These are phyloP conservation scores for Trametes cubensis DNA, from an alignment of 768 basidiomycete genomes.

Conservation along the genomic window DNA sequence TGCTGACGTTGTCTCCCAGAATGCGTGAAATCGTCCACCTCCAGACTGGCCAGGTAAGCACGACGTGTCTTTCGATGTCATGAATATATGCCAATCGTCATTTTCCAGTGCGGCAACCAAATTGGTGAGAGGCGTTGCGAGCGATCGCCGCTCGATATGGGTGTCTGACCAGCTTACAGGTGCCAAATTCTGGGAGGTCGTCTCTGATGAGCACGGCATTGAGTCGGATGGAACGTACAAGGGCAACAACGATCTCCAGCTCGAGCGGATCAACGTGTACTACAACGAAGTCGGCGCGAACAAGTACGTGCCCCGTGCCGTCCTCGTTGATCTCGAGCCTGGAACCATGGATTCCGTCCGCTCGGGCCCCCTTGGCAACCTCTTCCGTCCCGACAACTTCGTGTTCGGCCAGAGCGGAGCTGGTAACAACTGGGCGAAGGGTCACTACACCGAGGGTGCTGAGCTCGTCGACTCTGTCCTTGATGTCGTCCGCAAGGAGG, in stretches of 20 bases:
- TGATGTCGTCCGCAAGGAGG: constrained; percentile 98
- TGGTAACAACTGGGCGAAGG: constrained; percentile 99
- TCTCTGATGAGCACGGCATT: constrained; percentile 98
- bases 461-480: constrained; percentile 98
- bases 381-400: constrained; percentile 98
- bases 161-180: constrained; percentile 46
- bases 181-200: constrained; percentile 97
- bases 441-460: constrained; percentile 95
- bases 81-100: constrained; percentile 29
- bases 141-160: constrained; percentile 8
- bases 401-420: constrained; percentile 98
- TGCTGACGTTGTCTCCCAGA: constrained; percentile 46
- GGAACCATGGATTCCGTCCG: constrained; percentile 95
- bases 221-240: constrained; percentile 91
- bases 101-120: constrained; percentile 92
- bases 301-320: constrained; percentile 99
- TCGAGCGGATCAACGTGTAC: constrained; percentile 97
- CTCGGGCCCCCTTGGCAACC: constrained; percentile 83
- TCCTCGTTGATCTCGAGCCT: constrained; percentile 96
- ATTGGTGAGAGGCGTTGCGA: constrained; percentile 67
- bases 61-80: constrained; percentile 3
- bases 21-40: constrained; percentile 99
- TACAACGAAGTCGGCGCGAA: constrained; percentile 94
- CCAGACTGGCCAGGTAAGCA: constrained; percentile 92
- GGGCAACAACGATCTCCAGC: constrained; percentile 92